A percentile compares a stretch with the other conserved stretches of the same genome.
Conservation (phyloP, 2,329 filamentous ascomycete genomes). For the Phoma herbarum region DNA sequence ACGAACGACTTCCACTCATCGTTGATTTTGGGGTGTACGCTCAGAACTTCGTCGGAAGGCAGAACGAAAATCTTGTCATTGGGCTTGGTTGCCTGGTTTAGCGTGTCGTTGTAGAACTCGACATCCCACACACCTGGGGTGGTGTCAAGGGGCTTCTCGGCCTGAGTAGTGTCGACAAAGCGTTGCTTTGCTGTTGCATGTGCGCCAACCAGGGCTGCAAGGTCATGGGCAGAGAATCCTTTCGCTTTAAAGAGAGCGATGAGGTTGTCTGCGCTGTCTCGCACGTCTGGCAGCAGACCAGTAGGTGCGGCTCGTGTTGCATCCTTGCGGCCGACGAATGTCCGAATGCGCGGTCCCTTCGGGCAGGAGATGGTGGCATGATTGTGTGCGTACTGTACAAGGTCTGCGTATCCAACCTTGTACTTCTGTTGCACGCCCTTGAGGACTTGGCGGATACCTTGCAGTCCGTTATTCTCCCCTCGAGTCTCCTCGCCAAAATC, state of each 20-base stretch:
- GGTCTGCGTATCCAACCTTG: slow-evolving; percentile 61
- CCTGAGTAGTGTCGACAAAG: slow-evolving; percentile 54
- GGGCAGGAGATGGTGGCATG: slow-evolving; percentile 61
- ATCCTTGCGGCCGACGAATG: slow-evolving; percentile 62
- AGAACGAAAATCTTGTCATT: slow-evolving; percentile 41
- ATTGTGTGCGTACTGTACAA: slow-evolving; percentile 61
- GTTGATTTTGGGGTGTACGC: slow-evolving; percentile 39
- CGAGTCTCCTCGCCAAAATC: slow-evolving; percentile 49
- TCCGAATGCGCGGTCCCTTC: slow-evolving; percentile 61
- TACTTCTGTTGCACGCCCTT: slow-evolving; percentile 53
- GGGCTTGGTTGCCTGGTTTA: slow-evolving; percentile 27
- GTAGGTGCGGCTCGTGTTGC: slow-evolving; percentile 52
- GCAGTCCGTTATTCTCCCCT: slow-evolving; percentile 57
- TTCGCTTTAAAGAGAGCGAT: slow-evolving; percentile 61
- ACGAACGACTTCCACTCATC: slow-evolving; percentile 40
- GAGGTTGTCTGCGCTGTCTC: slow-evolving; percentile 54
- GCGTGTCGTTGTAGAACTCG: slow-evolving; percentile 57
- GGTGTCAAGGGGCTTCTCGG: slow-evolving; percentile 55
- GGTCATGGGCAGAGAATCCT: slow-evolving; percentile 60
- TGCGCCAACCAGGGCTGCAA: slow-evolving; percentile 64
- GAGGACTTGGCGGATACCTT: slow-evolving; percentile 52
- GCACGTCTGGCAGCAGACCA: slow-evolving; percentile 57
- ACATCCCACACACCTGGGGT: slow-evolving; percentile 63
- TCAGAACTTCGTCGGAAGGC: slow-evolving; percentile 39
- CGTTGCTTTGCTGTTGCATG: slow-evolving; percentile 61